Conservation (phyloP, 73 alveolate species). For the Paramecium tetraurelia region DNA sequence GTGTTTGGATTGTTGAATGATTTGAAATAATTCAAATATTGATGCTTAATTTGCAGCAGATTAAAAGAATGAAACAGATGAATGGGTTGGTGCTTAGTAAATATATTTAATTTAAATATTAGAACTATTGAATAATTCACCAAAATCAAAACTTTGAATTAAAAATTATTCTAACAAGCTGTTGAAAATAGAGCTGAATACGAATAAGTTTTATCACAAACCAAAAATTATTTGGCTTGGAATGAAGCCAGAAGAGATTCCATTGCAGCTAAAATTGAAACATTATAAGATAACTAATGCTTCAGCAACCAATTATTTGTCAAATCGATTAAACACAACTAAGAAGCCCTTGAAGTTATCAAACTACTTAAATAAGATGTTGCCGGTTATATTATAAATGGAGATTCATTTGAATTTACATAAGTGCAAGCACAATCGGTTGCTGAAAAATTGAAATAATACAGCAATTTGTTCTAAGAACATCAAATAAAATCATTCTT, state of each 20-base stretch:
- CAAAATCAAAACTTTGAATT: neutral
- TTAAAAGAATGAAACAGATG: slow-evolving; percentile 28
- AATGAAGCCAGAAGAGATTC: slow-evolving; percentile 25
- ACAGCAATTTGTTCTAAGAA: slow-evolving; percentile 7
- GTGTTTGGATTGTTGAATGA: slow-evolving; percentile 21
- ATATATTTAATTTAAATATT: neutral
- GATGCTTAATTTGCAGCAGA: slow-evolving; percentile 36
- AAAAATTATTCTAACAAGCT: neutral
- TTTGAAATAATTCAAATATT: neutral
- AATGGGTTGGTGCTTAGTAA: neutral
- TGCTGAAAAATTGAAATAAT: slow-evolving; percentile 8
- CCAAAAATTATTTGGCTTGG: slow-evolving; percentile 41
- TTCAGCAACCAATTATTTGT: slow-evolving; percentile 21
- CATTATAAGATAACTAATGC: slow-evolving; percentile 19
- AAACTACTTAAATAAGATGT: slow-evolving; percentile 26
- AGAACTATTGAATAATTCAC: slow-evolving; percentile 23
- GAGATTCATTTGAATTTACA: slow-evolving; percentile 22
- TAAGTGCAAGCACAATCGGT: neutral
- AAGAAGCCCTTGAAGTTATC: slow-evolving; percentile 21
- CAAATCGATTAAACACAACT: neutral
- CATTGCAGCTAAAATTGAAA: neutral
- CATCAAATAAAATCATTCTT: slow-evolving; percentile 35
- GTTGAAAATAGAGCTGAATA: neutral
- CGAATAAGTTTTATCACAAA: neutral
- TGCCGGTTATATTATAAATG: neutral